phyloP scores from a whole-genome alignment of 139 green algal genomes.

The Penium margaritaceum region DNA sequence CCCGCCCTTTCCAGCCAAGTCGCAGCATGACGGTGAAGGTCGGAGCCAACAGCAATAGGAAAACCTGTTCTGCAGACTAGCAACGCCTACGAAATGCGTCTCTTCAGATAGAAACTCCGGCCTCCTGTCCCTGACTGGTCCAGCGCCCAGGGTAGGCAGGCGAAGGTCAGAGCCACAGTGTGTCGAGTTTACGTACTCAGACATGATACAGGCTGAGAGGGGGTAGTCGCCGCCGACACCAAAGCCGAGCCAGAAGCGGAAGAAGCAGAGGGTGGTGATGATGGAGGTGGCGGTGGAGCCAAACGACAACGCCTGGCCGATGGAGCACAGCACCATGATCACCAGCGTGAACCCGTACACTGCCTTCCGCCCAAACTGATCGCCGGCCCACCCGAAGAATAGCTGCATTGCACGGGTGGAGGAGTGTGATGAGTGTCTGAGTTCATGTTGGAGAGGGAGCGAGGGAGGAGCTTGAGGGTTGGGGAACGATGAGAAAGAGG shows the following conservation, averaged over 20 bases:
- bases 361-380: constrained; percentile 45
- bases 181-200: too few relatives aligned
- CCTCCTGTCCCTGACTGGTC: too few relatives aligned
- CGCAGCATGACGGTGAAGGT: too few relatives aligned
- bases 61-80: too few relatives aligned
- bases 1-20: too few relatives aligned
- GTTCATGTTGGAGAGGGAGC: not conserved
- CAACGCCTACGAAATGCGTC: too few relatives aligned
- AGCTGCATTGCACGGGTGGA: constrained; percentile 42
- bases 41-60: too few relatives aligned
- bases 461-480: not conserved
- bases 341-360: constrained; percentile 48
- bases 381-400: constrained; percentile 47
- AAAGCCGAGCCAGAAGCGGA: constrained; percentile 48
- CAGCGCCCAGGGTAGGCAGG: too few relatives aligned
- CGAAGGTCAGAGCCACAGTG: too few relatives aligned
- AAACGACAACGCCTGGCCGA: constrained; percentile 25
- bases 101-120: too few relatives aligned
- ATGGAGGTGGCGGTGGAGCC: constrained; percentile 11
- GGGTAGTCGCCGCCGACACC: constrained; percentile 51
- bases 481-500: not conserved
- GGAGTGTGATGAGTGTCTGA: not conserved
- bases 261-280: constrained; percentile 41
- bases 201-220: constrained; percentile 46
- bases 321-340: constrained; percentile 44